Base-by-base conservation (phyloP, 2,329 filamentous ascomycete species). In the Proliferodiscus dingleyae region DNA sequence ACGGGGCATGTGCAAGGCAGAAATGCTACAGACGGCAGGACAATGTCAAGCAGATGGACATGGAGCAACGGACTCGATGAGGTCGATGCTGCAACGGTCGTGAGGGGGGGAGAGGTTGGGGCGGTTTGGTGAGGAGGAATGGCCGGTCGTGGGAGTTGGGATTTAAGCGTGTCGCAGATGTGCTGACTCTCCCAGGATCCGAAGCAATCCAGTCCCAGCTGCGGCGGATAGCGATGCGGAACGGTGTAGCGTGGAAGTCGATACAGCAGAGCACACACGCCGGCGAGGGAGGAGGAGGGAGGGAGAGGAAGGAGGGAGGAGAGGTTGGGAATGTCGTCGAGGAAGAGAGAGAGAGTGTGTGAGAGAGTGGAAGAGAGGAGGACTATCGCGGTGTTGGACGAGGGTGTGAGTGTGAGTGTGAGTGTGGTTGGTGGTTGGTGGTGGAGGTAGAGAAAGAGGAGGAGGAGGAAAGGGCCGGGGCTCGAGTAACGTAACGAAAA, bases 151-250 rank as follows among this genome's bases (percentile, higher is more conserved):
- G 34, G 26, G 13, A 32, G 24, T 18, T 29, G 41, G 52, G 43
- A 49, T 33, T 43, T 49, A 50, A 51, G 52, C 40, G 50, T 52
- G 48, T 54, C 50, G 50, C 43, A 55, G 50, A 37, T 50, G 38
- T 39, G 48, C 45, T 46, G 38, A 8, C 18, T 18, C 26, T 28
- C 16, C 18, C 13, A 16, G 8, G n/a, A 11, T 36, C 19, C 36
- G 15, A 30, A 10, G 26, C 28, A 26, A 19, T 33, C n/a, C n/a
- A n/a, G n/a, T n/a, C n/a, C 13, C 26, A 28, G 5, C 21, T 6
- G 21, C 11, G n/a, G n/a, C n/a, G n/a, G n/a, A n/a, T n/a, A n/a
- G n/a, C n/a, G n/a, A n/a, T n/a, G n/a, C n/a, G n/a, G n/a, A n/a
- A n/a, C n/a, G n/a, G n/a, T n/a, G n/a, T n/a, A n/a, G n/a, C n/a